These are phyloP conservation scores for Tetracladium setigerum DNA, from an alignment of 495 filamentous ascomycete species.

Conservation along the genomic window DNA sequence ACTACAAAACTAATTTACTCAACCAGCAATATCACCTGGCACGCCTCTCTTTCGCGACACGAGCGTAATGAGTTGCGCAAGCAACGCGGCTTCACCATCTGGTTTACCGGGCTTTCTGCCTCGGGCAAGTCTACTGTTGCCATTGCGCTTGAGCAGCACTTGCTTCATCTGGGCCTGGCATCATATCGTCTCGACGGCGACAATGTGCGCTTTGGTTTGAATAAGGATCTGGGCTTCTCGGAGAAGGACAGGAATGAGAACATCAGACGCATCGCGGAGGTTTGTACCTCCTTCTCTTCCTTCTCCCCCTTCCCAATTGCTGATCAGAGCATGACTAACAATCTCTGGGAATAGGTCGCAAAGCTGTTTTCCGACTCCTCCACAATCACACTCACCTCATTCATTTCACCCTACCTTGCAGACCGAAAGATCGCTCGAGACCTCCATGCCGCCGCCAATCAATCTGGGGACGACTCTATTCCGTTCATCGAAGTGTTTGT, in stretches of 20 bases:
- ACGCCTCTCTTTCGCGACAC: conserved; percentile 74
- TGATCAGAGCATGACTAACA: not conserved
- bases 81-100: conserved; percentile 89
- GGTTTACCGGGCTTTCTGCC: conserved; percentile 93
- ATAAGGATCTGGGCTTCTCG: conserved; percentile 93
- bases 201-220: conserved; percentile 96
- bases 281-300: conserved; percentile 21
- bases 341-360: conserved; percentile 54
- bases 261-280: conserved; percentile 90
- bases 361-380: conserved; percentile 91
- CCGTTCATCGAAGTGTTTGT: conserved; percentile 92
- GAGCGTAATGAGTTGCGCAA: conserved; percentile 75
- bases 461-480: conserved; percentile 47
- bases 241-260: conserved; percentile 94
- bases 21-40: conserved; percentile 95
- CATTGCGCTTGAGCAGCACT: conserved; percentile 90
- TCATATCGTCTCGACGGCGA: conserved; percentile 96
- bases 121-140: conserved; percentile 96
- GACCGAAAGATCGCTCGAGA: conserved; percentile 77
- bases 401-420: conserved; percentile 89
- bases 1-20: conserved; percentile 14
- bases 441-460: conserved; percentile 55
- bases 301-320: too few species aligned
- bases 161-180: conserved; percentile 72
- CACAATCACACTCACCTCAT: conserved; percentile 83